Evolutionary conservation across 768 basidiomycete species (phyloP), one percentile per base, ranked within the genome.

Genomic region (Boletales sp.): DNA sequence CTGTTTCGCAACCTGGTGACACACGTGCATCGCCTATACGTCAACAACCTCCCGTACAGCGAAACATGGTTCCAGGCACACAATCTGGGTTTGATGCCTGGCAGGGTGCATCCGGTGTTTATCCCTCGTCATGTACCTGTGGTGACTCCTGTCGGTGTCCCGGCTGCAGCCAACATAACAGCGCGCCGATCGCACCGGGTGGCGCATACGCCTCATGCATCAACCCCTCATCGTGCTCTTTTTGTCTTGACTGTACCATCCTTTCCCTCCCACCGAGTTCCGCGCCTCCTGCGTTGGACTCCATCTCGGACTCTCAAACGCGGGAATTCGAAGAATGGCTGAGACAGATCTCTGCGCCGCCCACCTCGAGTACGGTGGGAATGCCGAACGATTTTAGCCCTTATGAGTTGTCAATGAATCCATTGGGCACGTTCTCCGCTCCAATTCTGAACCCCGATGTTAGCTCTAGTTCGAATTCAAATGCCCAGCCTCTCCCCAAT

Each of bases 211-310:
- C 62, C 31, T 51, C 65, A 2, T 77, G 77, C 50, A 51, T 52
- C 6, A 69, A 72, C 47, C 72, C 74, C 3, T 55, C 59, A 11
- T 65, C 67, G 0, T 77, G 76, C 43, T 60, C 68, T 2, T 73
- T 77, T 31, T 87, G 86, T 53, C 66, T 86, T 2, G 83, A 86
- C 51, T 87, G 82, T 61, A 78, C 82, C 38, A 78, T 86, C 52
- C 68, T 81, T 38, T 73, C 80, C 0, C 65, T 78, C 47, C 71
- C 79, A 5, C 60, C 72, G 8, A 70, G 71, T 7, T 58, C 74
- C 19, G 71, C 75, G 9, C 67, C 77, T 36, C 73, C 75, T 48
- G 72, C 65, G 13, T 57, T 67, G 3, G 68, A 72, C 42, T 66
- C 75, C 63, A 67, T 73, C 62, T 71, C 69, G 56, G 73, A 79